A percentile compares a stretch with the other conserved stretches of the same genome.
These are phyloP conservation scores for Osmanthus fragrans DNA, from an alignment of 257 asterid species.

Conservation along the genomic window DNA sequence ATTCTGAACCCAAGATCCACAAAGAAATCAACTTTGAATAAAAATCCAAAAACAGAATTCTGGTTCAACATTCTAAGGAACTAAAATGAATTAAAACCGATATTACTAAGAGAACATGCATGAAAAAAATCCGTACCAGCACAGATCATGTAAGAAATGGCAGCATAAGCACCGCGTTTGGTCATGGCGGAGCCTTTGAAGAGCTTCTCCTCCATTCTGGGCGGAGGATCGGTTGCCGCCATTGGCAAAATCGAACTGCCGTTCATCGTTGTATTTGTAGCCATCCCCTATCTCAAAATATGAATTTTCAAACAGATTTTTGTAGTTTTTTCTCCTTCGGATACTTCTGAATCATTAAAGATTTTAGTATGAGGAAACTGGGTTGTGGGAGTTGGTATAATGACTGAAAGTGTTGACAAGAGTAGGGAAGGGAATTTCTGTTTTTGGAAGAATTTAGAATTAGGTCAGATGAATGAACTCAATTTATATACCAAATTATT, in stretches of 20 bases:
- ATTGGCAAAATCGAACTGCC: slow-evolving; percentile 60
- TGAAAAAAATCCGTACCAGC: slow-evolving; percentile 57
- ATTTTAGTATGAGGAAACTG: neutral
- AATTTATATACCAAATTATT: too few relatives aligned
- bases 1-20: slow-evolving; percentile 18
- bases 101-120: neutral
- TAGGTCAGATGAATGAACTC: too few relatives aligned
- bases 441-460: too few relatives aligned
- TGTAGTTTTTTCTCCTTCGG: neutral
- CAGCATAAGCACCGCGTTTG: slow-evolving; percentile 90
- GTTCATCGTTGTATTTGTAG: slow-evolving; percentile 1
- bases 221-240: slow-evolving; percentile 57
- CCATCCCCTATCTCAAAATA: neutral
- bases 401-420: neutral
- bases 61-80: neutral
- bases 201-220: slow-evolving; percentile 70
- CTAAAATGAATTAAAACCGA: neutral
- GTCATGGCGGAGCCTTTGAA: slow-evolving; percentile 96
- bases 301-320: neutral
- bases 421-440: neutral
- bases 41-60: neutral
- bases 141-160: slow-evolving; percentile 85
- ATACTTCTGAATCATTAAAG: neutral
- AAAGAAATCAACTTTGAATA: neutral
- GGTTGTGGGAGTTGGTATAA: neutral